These are phyloP conservation scores for Cynanchum wilfordii DNA, from an alignment of 257 asterid species.

Conservation along the genomic window DNA sequence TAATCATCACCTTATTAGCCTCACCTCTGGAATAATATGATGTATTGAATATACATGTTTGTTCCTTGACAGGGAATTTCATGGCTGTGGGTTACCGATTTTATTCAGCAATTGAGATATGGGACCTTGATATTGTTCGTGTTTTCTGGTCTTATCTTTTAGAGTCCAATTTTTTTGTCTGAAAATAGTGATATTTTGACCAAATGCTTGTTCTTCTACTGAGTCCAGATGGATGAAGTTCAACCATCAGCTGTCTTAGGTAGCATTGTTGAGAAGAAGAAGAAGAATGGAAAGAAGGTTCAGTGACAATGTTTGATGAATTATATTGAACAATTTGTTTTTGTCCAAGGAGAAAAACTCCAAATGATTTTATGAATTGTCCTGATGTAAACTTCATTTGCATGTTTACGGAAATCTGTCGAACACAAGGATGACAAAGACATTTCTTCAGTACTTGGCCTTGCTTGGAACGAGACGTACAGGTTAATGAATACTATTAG, in stretches of 20 bases:
- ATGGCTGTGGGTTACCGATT: slow-evolving; percentile 89
- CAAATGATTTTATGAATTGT: not conserved
- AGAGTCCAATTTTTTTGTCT: too few species aligned
- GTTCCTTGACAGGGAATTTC: slow-evolving; percentile 60
- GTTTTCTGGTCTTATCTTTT: slow-evolving; percentile 1
- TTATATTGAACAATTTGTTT: not conserved
- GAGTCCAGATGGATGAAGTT: slow-evolving; percentile 75
- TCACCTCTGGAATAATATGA: not conserved
- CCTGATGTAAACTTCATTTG: not conserved
- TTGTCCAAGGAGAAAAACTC: too few species aligned
- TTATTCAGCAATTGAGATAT: slow-evolving; percentile 83
- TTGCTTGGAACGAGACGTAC: slow-evolving; percentile 91
- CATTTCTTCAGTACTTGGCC: slow-evolving; percentile 79
- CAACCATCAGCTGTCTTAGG: slow-evolving; percentile 74
- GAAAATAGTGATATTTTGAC: not conserved
- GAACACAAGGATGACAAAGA: slow-evolving; percentile 79
- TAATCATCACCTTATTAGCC: not conserved
- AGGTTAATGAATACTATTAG: slow-evolving; percentile 36
- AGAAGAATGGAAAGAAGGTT: slow-evolving; percentile 68
- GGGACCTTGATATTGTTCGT: slow-evolving; percentile 94
- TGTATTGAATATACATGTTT: slow-evolving; percentile 3
- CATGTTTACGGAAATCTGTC: slow-evolving; percentile 45
- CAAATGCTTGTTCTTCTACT: slow-evolving; percentile 3
- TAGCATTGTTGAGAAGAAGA: slow-evolving; percentile 67
- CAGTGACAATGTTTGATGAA: not conserved